Base-by-base conservation (phyloP, 2,329 filamentous ascomycete genomes). In the Xylogone sp. region DNA sequence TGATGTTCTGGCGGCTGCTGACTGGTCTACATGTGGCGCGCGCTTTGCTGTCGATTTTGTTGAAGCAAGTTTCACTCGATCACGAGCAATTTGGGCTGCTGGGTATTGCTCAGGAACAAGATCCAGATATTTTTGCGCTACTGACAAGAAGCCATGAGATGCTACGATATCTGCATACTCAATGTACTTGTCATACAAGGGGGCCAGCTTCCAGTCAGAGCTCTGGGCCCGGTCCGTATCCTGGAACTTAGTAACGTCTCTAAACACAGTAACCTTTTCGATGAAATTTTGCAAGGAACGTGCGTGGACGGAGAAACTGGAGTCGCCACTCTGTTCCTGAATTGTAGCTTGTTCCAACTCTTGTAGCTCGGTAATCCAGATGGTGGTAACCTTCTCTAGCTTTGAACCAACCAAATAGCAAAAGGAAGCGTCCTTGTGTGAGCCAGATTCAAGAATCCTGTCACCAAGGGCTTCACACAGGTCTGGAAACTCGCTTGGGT, bases 231-330 rank as follows among this genome's bases (percentile, higher is more conserved):
- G 82, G 65, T 97, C 91, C 8, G 73, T 71, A 66, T 99, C 94
- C 62, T 88, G 75, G 75, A 97, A 99, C 65, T 93, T 91, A 56
- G 91, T 92, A 43, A 97, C 92, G 60, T 94, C 83, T 50, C 94
- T 87, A 84, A 99, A 99, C 49, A 99, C 83, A 0, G 92, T 96
- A 45, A 99, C 94, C 77, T 99, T 99, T 73, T 99, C 94, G 56
- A 99, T 96, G 65, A 99, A 93, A 59, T 88, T 86, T 69, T 97
- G 94, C 43, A 99, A 75, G 45, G 88, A 87, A 55, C 85, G 84
- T 50, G 93, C 91, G 63, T 97, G 94, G 46, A 97, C 84, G 0
- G 93, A 96, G 72, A 97, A 99, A 52, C 84, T 87, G 20, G 89
- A 93, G 62, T 91, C 89, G 29, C 82, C 82, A 21, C 78, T 78